Conservation (phyloP, 2,329 filamentous ascomycete genomes). For the Tetracladium maxilliforme region DNA sequence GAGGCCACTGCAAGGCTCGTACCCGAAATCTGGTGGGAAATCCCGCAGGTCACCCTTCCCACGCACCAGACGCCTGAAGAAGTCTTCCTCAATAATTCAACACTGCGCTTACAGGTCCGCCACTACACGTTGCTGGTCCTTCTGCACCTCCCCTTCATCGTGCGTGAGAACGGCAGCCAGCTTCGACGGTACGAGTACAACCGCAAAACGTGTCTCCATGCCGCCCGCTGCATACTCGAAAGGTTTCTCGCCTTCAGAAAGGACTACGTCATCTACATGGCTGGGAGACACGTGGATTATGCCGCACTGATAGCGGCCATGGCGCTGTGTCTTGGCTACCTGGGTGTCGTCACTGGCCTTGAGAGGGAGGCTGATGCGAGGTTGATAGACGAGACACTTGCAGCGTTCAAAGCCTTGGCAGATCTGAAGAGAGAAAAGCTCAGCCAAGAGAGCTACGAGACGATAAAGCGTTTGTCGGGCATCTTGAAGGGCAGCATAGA, state of each 20-base stretch:
- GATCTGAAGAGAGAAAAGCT: slow-evolving; percentile 15
- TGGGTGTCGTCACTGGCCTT: slow-evolving; percentile 14
- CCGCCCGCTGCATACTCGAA: slow-evolving; percentile 20
- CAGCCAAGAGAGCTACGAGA: slow-evolving; percentile 12
- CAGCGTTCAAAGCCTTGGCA: slow-evolving; percentile 16
- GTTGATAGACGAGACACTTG: slow-evolving; percentile 19
- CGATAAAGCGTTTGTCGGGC: slow-evolving; percentile 15
- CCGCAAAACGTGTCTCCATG: slow-evolving; percentile 19
- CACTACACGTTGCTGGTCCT: slow-evolving; percentile 22
- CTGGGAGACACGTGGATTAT: slow-evolving; percentile 20
- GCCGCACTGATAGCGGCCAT: slow-evolving; percentile 20
- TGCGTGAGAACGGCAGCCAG: slow-evolving; percentile 10
- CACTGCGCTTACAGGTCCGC: slow-evolving; percentile 17
- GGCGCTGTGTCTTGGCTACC: slow-evolving; percentile 20
- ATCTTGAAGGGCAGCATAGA: slow-evolving; percentile 11
- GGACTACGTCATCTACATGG: slow-evolving; percentile 13
- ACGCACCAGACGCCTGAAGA: no score
- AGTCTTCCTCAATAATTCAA: slow-evolving; percentile 5
- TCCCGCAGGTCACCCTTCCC: slow-evolving; percentile 10
- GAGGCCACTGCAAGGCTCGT: slow-evolving; percentile 14
- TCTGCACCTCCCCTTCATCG: slow-evolving; percentile 23
- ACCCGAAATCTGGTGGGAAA: slow-evolving; percentile 20
- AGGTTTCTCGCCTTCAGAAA: slow-evolving; percentile 18
- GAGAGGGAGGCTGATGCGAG: slow-evolving; percentile 17
- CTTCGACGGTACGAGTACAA: slow-evolving; percentile 15